Evolutionary conservation across 768 basidiomycete genomes (phyloP).

Genomic region (Pholiota molesta): DNA sequence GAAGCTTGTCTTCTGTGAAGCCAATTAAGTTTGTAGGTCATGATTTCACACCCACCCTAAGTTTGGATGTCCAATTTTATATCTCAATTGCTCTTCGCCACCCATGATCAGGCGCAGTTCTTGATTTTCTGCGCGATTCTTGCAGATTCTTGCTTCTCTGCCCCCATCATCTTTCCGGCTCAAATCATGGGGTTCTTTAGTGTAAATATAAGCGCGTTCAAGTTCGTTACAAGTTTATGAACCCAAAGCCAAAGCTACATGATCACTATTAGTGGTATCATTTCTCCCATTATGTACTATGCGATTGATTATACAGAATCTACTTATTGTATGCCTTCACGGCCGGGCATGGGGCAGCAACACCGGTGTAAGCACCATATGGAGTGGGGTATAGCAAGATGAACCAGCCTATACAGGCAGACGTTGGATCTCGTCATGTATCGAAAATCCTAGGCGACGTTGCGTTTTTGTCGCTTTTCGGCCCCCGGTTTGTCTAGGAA

Average conservation of each 20-base stretch:
- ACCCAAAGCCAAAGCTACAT: neutral
- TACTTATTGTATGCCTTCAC: neutral
- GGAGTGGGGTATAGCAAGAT: neutral
- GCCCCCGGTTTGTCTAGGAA: conserved; percentile 79
- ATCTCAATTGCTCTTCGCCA: too few species aligned
- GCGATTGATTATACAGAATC: neutral
- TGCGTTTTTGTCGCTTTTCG: conserved; percentile 89
- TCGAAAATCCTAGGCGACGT: conserved; percentile 79
- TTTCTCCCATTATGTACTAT: neutral
- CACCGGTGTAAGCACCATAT: neutral
- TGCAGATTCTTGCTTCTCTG: too few species aligned
- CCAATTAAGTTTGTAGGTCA: too few species aligned
- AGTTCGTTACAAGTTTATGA: too few species aligned
- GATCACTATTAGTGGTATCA: neutral
- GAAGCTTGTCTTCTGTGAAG: too few species aligned
- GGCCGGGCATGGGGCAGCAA: neutral
- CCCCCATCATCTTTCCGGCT: too few species aligned
- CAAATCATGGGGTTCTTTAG: too few species aligned
- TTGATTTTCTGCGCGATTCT: too few species aligned
- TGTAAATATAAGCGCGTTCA: too few species aligned
- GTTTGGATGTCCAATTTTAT: neutral
- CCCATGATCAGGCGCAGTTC: too few species aligned
- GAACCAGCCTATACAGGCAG: conserved; percentile 19
- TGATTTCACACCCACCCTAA: neutral
- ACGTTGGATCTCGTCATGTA: conserved; percentile 66